A percentile compares a stretch with the other conserved stretches of the same genome.
phyloP scores from a whole-genome alignment of 352 stramenopile species.

The Phytophthora melonis region DNA sequence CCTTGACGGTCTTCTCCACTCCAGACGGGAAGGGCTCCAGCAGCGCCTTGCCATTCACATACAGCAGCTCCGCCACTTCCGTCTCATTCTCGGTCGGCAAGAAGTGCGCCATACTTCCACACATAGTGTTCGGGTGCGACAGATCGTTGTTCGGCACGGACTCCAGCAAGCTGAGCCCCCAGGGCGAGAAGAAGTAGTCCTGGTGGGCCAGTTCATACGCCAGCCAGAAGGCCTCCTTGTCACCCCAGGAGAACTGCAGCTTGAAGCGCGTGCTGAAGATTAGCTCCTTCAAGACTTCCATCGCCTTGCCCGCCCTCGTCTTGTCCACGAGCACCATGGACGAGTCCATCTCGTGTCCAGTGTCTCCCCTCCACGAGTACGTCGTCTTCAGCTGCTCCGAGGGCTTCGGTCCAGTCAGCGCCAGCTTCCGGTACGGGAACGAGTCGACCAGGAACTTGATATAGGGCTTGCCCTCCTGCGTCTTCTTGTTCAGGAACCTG shows the following conservation, averaged over 20 bases:
- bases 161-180: conserved; percentile 45
- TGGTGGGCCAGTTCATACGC: conserved; percentile 60
- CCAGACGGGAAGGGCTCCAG: conserved; percentile 50
- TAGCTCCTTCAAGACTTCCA: conserved; percentile 55
- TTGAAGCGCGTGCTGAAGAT: conserved; percentile 54
- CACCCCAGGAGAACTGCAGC: conserved; percentile 61
- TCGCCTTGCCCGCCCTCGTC: conserved; percentile 37
- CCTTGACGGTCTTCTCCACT: conserved; percentile 44
- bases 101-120: conserved; percentile 57
- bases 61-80: conserved; percentile 38
- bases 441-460: conserved; percentile 49
- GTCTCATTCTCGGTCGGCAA: conserved; percentile 38
- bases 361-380: conserved; percentile 48
- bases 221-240: conserved; percentile 65
- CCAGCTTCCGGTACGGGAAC: conserved; percentile 60
- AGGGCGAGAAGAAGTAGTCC: conserved; percentile 66
- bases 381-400: conserved; percentile 53
- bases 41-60: conserved; percentile 41
- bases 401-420: conserved; percentile 31
- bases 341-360: conserved; percentile 66
- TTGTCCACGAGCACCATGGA: conserved; percentile 68
- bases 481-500: conserved; percentile 41
- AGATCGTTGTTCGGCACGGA: conserved; percentile 49
- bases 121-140: conserved; percentile 46
- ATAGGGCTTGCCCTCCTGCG: conserved; percentile 41